Conservation (phyloP, 2,329 filamentous ascomycete genomes). For the Colletotrichum sp. region DNA sequence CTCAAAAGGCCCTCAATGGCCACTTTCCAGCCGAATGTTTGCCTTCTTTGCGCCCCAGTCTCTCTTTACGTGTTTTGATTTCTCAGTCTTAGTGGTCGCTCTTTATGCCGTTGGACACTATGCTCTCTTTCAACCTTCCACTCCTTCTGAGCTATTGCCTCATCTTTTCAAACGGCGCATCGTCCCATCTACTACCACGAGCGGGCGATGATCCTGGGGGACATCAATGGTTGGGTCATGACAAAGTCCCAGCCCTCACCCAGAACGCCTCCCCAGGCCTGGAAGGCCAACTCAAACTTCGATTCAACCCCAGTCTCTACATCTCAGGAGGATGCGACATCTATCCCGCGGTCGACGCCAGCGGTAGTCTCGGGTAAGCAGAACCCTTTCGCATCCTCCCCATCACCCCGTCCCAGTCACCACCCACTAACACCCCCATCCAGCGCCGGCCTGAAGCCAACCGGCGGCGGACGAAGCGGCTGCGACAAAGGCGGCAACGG, state of each 20-base stretch:
- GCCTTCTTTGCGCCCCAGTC: neutral
- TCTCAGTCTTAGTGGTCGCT: neutral
- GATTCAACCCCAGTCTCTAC: neutral
- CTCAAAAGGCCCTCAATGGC: neutral
- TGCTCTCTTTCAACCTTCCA: neutral
- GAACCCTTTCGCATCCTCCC: neutral
- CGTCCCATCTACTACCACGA: accelerated
- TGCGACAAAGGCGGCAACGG: neutral
- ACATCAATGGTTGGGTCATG: neutral
- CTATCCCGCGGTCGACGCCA: neutral
- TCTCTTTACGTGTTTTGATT: accelerated
- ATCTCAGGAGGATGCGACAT: neutral
- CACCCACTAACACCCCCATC: neutral
- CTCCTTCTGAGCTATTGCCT: neutral
- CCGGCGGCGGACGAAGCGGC: neutral
- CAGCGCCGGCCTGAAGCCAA: neutral
- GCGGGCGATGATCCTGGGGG: neutral
- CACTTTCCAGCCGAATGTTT: accelerated
- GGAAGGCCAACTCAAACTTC: neutral
- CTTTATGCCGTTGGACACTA: neutral
- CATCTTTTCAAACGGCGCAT: neutral
- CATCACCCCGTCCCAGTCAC: neutral
- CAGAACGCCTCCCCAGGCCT: neutral
- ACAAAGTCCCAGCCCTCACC: neutral
- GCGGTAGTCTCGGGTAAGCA: neutral